phyloP scores from a whole-genome alignment of 2,329 filamentous ascomycete species.

The Epichloe typhina region DNA sequence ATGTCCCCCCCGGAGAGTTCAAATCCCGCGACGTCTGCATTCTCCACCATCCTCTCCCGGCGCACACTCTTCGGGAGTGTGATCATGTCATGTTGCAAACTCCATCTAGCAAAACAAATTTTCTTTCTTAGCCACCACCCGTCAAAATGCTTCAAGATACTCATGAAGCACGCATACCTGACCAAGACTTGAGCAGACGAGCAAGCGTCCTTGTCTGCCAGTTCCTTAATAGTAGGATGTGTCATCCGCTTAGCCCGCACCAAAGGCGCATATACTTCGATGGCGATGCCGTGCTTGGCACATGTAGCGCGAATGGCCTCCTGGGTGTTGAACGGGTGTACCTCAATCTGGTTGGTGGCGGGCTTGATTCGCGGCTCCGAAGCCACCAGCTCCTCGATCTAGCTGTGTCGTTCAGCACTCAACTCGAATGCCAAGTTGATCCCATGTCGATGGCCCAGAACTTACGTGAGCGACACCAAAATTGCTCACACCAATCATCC shows the following conservation, averaged over 20 bases:
- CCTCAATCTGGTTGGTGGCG: conserved; percentile 67
- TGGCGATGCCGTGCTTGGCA: conserved; percentile 49
- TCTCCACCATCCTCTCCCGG: conserved; percentile 49
- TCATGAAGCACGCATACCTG: conserved; percentile 17
- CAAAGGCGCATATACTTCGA: conserved; percentile 72
- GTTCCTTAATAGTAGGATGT: conserved; percentile 45
- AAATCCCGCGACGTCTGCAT: conserved; percentile 47
- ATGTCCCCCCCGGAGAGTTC: conserved; percentile 52
- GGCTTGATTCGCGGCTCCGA: conserved; percentile 28
- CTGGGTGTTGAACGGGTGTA: conserved; percentile 72
- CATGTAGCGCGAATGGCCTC: conserved; percentile 53
- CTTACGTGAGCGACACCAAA: no score
- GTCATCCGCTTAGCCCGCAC: conserved; percentile 57
- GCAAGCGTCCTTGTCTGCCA: conserved; percentile 57
- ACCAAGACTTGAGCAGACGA: conserved; percentile 63
- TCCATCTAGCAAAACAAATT: conserved; percentile 42
- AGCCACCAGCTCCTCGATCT: no score
- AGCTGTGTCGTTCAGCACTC: no score
- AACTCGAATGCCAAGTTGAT: no score
- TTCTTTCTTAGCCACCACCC: no score
- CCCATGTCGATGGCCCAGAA: no score
- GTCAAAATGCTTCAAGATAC: no score
- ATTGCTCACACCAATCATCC: no score
- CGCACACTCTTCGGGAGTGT: conserved; percentile 61
- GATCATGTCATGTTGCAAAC: conserved; percentile 59